Evolutionary conservation across 495 filamentous ascomycete genomes (phyloP), one percentile per base, ranked within the genome.

Genomic region (Trichoderma orchidacearum): DNA sequence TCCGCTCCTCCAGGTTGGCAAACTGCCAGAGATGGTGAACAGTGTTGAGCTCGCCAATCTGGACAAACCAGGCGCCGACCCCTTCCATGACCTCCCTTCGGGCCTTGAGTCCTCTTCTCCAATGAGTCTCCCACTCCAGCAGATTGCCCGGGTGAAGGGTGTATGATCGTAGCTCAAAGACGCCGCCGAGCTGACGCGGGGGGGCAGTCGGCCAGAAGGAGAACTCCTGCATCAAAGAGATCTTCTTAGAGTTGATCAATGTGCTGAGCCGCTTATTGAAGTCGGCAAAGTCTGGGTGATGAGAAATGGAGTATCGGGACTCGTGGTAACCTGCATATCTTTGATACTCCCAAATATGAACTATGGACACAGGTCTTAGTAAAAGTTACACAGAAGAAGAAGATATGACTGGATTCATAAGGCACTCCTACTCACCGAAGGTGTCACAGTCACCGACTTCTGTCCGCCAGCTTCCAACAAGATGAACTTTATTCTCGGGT

Each of bases 271-370:
- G 85, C 48, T 69, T 69, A 69, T 95, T 87, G 64, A 95, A 96
- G 11, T 81, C 83, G 54, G 80, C 72, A 74, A 86, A 96, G 4
- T 89, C 85, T 45, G 88, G 86, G 60, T 93, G 86, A 45, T 76
- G 69, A 52, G 85, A 80, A 61, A 96, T 92, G 55, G 78, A 81
- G 74, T 96, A 81, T 25, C 96, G 76, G 13, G 93, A 96, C 41
- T 85, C 83, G 66, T 98, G 94, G 67, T 95, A 97, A 59, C 93
- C 93, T 58, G 90, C 83, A 70, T 96, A 98, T 62, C 90, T 85
- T 69, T 97, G 90, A 71, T 98, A 98, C 72, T 98, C 93, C 93
- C 93, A 98, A 68, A 98, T 98, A 70, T 98, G 93, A 29, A 98
- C 93, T 17, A 8, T 29, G 38, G 29, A 29, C 11, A 8, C 1